Base-by-base conservation (phyloP, 2,329 filamentous ascomycete species). In the Fusarium verticillioides region DNA sequence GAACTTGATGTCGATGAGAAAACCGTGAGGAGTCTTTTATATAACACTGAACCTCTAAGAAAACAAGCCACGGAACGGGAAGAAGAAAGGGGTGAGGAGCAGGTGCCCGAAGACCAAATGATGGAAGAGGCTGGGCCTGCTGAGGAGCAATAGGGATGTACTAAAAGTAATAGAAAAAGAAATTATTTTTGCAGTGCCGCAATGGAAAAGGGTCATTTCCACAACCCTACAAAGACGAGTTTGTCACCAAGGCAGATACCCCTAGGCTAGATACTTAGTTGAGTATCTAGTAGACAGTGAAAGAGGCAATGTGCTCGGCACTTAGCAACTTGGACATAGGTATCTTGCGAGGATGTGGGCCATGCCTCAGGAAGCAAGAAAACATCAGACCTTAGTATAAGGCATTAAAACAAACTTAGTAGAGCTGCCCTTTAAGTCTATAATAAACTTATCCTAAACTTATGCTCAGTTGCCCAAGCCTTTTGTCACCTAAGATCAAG, bases 41-140 rank as follows among this genome's bases (percentile, higher is more conserved):
- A 87, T 63, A 84, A 80, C 21, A 82, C 82, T 2, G 86, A 87
- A 73, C 83, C 81, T 43, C 75, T 89, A 72, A 84, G 87, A 52
- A 89, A 89, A 76, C 80, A 83, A 36, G 79, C 75, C 9, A 75
- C 23, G 53, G 77, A 65, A 37, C 69, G 54, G 30, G 76, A 76
- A 9, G 80, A 73, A 26, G 77, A 76, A 43, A 70, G 52, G 53
- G 71, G 75, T 19, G 78, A 73, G 13, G 75, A 72, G 10, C 72
- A 74, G 11, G 46, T 46, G 13, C 46, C 66, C 16, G 60, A 69
- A 57, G 66, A 67, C 26, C 70, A 60, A 36, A 36, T 44, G 34
- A 66, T 68, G 60, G 53, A 30, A 11, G 58, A 68, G 37, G 50
- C 40, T 32, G 63, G 69, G 50, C 54, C 43, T 54, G 40, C 30